Percentiles rank a stretch among this genome's conserved stretches.
Evolutionary conservation across 2,329 filamentous ascomycete species (phyloP).

Genomic region (Westerdykella aurantiaca): DNA sequence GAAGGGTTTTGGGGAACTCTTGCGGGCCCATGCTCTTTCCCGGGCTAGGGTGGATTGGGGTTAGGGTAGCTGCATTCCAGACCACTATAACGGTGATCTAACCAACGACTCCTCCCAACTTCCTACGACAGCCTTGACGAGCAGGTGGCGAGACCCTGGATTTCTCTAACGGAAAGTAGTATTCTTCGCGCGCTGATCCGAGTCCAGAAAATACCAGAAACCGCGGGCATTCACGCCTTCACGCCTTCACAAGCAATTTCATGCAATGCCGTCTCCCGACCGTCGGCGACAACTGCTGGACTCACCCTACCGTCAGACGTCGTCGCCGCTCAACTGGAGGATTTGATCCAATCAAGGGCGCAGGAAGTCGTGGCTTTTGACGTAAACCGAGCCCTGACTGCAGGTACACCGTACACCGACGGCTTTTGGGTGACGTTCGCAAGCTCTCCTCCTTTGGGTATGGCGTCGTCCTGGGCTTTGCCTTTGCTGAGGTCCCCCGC

Average conservation of each 20-base stretch:
- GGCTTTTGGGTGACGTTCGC: not conserved
- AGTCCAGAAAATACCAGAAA: not conserved
- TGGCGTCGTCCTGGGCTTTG: not conserved
- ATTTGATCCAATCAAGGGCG: not conserved
- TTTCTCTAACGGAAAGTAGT: not conserved
- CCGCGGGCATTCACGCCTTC: not conserved
- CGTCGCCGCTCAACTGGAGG: not conserved
- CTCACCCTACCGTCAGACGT: not conserved
- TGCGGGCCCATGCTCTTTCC: not conserved
- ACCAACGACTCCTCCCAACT: not conserved
- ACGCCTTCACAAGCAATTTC: not conserved
- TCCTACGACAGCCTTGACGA: too few relatives aligned
- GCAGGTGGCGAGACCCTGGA: not conserved
- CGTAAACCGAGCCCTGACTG: not conserved
- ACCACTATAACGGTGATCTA: not conserved
- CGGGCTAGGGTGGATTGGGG: not conserved
- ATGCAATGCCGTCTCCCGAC: not conserved
- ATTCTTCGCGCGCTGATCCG: not conserved
- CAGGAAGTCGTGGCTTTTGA: too few relatives aligned
- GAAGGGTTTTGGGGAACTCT: conserved; percentile 9
- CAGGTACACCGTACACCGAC: not conserved
- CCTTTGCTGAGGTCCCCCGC: too few relatives aligned
- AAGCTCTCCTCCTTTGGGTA: conserved; percentile 4
- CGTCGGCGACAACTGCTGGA: not conserved
- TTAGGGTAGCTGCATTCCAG: not conserved